These are phyloP conservation scores for Chlorella sorokiniana DNA, from an alignment of 139 green algal species.

Conservation along the genomic window DNA sequence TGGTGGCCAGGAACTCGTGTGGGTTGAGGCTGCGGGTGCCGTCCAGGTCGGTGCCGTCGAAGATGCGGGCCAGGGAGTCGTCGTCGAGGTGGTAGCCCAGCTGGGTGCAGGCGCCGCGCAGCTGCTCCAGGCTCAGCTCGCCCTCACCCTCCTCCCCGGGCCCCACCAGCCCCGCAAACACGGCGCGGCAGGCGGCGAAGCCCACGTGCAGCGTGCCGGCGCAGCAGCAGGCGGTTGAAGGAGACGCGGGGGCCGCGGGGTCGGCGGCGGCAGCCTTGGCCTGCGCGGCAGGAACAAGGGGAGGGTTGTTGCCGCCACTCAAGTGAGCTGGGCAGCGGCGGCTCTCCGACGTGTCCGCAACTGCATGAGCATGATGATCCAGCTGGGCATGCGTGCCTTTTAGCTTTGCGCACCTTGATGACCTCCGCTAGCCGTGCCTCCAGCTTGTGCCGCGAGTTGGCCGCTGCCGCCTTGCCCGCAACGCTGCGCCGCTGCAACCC, in stretches of 20 bases:
- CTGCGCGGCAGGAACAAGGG: not conserved
- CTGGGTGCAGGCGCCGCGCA: not conserved
- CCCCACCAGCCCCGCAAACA: not conserved
- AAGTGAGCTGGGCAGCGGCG: not conserved
- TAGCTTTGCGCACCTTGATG: not conserved
- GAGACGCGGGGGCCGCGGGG: not conserved
- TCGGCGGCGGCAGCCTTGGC: not conserved
- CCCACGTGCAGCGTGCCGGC: slow-evolving; percentile 22
- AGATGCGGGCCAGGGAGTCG: not conserved
- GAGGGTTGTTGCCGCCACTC: not conserved
- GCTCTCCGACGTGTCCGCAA: not conserved
- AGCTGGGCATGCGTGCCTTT: not conserved
- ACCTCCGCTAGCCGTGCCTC: slow-evolving; percentile 18
- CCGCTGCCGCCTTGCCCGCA: not conserved
- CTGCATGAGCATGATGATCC: not conserved
- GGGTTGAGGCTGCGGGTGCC: not conserved
- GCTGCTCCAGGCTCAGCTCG: slow-evolving; percentile 4
- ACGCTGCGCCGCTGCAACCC: not conserved
- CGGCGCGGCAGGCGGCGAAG: slow-evolving; percentile 3
- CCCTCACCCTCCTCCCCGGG: not conserved
- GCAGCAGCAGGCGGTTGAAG: slow-evolving; percentile 31
- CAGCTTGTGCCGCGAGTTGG: slow-evolving; percentile 6
- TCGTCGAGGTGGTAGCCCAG: slow-evolving; percentile 13
- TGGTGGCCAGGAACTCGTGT: not conserved
- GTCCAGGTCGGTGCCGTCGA: slow-evolving; percentile 11